Percentiles rank a stretch among this genome's conserved stretches.
phyloP scores from a whole-genome alignment of 2,329 filamentous ascomycete species.

The Fusarium chaquense region DNA sequence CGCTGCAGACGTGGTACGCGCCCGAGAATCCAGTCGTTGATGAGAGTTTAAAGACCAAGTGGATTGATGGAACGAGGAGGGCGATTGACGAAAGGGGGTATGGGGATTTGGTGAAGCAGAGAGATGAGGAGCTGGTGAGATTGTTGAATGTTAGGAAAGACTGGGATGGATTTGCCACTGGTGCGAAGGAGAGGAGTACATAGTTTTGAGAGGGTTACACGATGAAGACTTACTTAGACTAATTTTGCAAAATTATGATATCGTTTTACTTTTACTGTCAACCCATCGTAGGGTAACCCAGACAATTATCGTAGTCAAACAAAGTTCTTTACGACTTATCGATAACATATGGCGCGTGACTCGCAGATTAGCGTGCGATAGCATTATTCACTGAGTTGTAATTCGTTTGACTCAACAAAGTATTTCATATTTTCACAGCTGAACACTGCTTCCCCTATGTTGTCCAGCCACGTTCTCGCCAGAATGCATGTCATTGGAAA shows the following conservation, averaged over 20 bases:
- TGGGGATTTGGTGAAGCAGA: constrained; percentile 11
- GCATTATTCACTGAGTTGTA: too few relatives aligned
- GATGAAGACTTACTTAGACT: background rate
- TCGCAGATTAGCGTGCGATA: too few relatives aligned
- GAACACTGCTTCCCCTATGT: too few relatives aligned
- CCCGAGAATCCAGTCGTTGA: constrained; percentile 24
- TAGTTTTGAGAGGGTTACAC: background rate
- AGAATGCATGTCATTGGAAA: too few relatives aligned
- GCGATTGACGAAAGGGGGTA: constrained; percentile 1
- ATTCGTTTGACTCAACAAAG: too few relatives aligned
- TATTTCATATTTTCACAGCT: too few relatives aligned
- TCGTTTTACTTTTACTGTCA: too few relatives aligned
- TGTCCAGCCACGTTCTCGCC: too few relatives aligned
- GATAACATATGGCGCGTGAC: too few relatives aligned
- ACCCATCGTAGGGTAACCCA: too few relatives aligned
- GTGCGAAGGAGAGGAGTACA: background rate
- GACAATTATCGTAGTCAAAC: too few relatives aligned
- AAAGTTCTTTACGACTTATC: too few relatives aligned
- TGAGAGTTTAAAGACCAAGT: constrained; percentile 12
- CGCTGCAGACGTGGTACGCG: constrained; percentile 23
- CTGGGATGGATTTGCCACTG: constrained; percentile 9
- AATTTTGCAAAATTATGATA: background rate
- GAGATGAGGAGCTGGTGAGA: constrained; percentile 27
- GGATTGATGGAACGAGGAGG: constrained; percentile 11
- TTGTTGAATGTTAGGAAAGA: constrained; percentile 26